Conservation (phyloP, 1,284 basidiomycete genomes). For the Tylopilus orsonianus region DNA sequence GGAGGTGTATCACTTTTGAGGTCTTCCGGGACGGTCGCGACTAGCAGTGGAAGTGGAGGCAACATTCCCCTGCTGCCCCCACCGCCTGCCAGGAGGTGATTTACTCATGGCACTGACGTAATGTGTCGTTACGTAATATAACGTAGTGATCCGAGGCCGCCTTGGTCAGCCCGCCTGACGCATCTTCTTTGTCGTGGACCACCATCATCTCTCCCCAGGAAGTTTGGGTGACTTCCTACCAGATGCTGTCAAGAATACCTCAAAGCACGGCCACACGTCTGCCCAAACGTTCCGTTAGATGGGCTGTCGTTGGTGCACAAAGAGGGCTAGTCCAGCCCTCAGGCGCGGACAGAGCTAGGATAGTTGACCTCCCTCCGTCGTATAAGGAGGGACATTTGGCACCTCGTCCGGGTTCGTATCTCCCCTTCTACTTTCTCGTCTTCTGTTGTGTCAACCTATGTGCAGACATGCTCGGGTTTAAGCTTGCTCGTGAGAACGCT, state of each 20-base stretch:
- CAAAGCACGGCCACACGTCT: slow-evolving; percentile 13
- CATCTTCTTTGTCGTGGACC: slow-evolving; percentile 8
- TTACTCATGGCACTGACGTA: slow-evolving; percentile 6
- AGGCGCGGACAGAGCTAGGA: slow-evolving; percentile 73
- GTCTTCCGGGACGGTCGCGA: slow-evolving; percentile 30
- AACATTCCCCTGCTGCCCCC: slow-evolving; percentile 71
- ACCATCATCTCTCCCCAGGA: slow-evolving; percentile 8
- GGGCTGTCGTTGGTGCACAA: slow-evolving; percentile 26
- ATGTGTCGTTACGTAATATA: slow-evolving; percentile 23
- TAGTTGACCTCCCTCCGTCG: slow-evolving; percentile 73
- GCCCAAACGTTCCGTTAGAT: slow-evolving; percentile 18
- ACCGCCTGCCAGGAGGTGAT: slow-evolving; percentile 53
- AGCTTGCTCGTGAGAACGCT: slow-evolving; percentile 71
- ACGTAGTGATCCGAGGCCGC: slow-evolving; percentile 3
- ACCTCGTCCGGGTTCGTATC: slow-evolving; percentile 62
- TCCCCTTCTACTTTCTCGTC: neutral
- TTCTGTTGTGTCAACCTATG: neutral
- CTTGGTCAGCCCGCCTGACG: slow-evolving; percentile 6
- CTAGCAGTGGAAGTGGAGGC: slow-evolving; percentile 32
- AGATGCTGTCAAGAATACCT: slow-evolving; percentile 37
- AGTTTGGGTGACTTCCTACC: slow-evolving; percentile 5
- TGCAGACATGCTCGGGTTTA: slow-evolving; percentile 88
- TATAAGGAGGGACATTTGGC: slow-evolving; percentile 71
- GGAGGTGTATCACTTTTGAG: slow-evolving; percentile 36
- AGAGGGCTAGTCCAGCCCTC: slow-evolving; percentile 73